Base-by-base conservation (phyloP, 305 asterid species). In the Andrographis paniculata region DNA sequence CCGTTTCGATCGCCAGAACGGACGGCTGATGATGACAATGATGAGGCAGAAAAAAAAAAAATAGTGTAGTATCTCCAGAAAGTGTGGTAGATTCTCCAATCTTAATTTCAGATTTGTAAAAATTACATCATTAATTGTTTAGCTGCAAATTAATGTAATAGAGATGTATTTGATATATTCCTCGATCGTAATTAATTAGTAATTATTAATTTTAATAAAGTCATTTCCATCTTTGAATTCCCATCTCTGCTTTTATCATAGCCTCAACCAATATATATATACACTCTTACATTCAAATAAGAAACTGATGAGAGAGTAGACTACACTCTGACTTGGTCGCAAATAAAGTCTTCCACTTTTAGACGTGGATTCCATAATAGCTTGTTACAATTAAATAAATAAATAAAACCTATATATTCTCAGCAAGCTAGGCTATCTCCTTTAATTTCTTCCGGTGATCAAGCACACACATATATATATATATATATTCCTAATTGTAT, bases 341-440 rank as follows among this genome's bases (percentile, higher is more conserved):
- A 18, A 14, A 20, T 20, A 43, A 43, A 43, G 48, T 8, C 13
- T 8, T 43, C n/a, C 30, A 43, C 48, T 43, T 43, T 43, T 43
- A 6, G 28, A 20, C 48, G 48, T 43, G 48, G 48, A 43, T 43
- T 43, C 31, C 48, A 43, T 15, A 10, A 43, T 16, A 20, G 12
- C 1, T 20, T 23, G 24, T 2, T 11, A 14, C 0, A 8, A 33
- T n/a, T n/a, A 33, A 33, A 33, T 6, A 33, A 12, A 33, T 33
- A 1, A 33, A 33, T 5, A 13, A 33, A 33, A 13, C 12, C 38
- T 33, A 33, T 33, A 2, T 6, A 42, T 43, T 43, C 48, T 20
- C 8, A 43, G 13, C 17, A 43, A 43, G 14, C 18, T 43, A 10
- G 31, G 2, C 21, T 43, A n/a, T 12, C 21, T 43, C 17, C 16